Evolutionary conservation across 2,329 filamentous ascomycete genomes (phyloP).

Genomic region (Thermothelomyces thermophilus): DNA sequence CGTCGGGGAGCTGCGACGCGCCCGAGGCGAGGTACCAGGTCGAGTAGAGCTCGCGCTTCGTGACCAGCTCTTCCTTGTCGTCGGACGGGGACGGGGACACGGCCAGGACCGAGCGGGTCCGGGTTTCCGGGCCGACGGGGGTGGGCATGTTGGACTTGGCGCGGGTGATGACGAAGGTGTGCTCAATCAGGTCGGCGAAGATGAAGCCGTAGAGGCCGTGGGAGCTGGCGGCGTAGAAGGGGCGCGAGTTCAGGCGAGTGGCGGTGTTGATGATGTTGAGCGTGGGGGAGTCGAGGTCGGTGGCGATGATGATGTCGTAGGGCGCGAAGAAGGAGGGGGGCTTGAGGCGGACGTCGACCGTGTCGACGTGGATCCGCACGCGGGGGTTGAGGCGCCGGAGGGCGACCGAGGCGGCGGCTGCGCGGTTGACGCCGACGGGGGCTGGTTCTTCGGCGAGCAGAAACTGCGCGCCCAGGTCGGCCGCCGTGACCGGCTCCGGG

Average conservation of each 20-base stretch:
- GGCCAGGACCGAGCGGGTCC: constrained; percentile 68
- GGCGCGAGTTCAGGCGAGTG: constrained; percentile 67
- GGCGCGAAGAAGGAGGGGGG: constrained; percentile 65
- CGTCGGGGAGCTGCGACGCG: constrained; percentile 62
- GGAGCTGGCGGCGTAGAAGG: constrained; percentile 82
- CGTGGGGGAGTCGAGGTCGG: constrained; percentile 70
- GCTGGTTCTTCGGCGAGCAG: constrained; percentile 62
- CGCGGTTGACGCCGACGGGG: constrained; percentile 75
- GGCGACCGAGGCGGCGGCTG: constrained; percentile 68
- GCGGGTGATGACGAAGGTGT: constrained; percentile 84
- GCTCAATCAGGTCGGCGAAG: constrained; percentile 85
- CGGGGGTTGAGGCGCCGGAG: constrained; percentile 85
- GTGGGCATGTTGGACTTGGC: constrained; percentile 69
- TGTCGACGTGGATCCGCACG: constrained; percentile 68
- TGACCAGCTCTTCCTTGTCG: constrained; percentile 76
- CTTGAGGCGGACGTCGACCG: constrained; percentile 60
- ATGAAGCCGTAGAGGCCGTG: constrained; percentile 94
- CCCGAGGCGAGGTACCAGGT: constrained; percentile 79
- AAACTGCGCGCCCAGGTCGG: constrained; percentile 77
- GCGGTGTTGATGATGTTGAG: constrained; percentile 79
- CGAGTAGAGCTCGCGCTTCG: constrained; percentile 85
- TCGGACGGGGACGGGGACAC: constrained; percentile 61
- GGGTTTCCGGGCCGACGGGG: constrained; percentile 57
- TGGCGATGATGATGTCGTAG: constrained; percentile 85
- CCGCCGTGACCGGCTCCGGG: constrained; percentile 64